These are phyloP conservation scores for Trichoderma gracile DNA, from an alignment of 2,329 filamentous ascomycete species.

Conservation along the genomic window DNA sequence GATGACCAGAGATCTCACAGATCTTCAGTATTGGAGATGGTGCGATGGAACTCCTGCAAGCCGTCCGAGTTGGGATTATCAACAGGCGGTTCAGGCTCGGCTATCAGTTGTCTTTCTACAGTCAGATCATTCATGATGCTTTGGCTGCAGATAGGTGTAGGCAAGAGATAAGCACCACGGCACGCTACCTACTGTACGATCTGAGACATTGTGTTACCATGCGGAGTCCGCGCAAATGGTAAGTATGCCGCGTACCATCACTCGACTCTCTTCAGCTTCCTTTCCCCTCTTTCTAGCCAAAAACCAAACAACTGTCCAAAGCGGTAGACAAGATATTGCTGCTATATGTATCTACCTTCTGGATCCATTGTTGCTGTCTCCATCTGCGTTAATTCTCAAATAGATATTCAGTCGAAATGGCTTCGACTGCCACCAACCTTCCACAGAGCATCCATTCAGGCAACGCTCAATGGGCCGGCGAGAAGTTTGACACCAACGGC, in stretches of 20 bases:
- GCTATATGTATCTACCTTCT: neutral
- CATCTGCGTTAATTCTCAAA: neutral
- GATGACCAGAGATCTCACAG: neutral
- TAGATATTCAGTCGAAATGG: neutral
- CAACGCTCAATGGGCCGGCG: neutral
- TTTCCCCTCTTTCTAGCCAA: neutral
- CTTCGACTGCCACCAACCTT: neutral
- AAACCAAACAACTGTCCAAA: neutral
- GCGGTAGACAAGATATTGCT: too few species aligned
- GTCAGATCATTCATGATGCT: neutral
- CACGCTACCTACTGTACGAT: neutral
- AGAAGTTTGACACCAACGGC: neutral
- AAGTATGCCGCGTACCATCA: neutral
- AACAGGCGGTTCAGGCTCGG: neutral
- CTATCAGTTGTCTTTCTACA: neutral
- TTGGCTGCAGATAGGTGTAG: neutral
- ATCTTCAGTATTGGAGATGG: neutral
- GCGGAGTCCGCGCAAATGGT: neutral
- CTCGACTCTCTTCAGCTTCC: neutral
- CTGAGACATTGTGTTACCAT: neutral
- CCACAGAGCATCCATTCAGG: neutral
- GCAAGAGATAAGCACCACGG: neutral
- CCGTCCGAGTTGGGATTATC: neutral
- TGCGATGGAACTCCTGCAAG: neutral
- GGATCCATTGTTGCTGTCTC: neutral